Evolutionary conservation across 2,329 filamentous ascomycete species (phyloP), one percentile per base, ranked within the genome.

Genomic region (Aspergillus amoenus): DNA sequence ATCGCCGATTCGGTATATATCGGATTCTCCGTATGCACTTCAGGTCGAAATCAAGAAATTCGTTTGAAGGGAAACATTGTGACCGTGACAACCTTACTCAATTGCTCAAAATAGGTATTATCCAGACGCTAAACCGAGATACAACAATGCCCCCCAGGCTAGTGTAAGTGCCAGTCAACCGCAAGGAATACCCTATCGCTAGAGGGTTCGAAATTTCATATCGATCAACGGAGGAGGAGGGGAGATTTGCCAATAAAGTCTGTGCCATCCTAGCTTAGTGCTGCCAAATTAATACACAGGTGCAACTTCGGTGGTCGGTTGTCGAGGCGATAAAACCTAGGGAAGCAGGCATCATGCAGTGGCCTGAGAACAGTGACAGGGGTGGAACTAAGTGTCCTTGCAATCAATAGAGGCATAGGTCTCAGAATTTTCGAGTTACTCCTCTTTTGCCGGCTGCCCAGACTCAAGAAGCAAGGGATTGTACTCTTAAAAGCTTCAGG

Each of bases 211-310:
- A 47, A 40, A 24, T 39, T 34, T 43, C 18, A 41, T 34, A 40
- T 53, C 43, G 52, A 56, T 60, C 43, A 56, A 45, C 44, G 39
- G 12, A 37, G 24, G 43, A 42, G 4, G 27, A 30, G 27, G 27
- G 21, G 43, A 42, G 55, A 56, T 52, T 56, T 56, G 52, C 51
- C 52, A 55, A 55, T 37, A 12, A 13, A 44, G 43, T 45, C 57
- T 27, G 52, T 59, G 60, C 57, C 42, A 53, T 37, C 54, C 50
- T 56, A 44, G 57, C 32, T 40, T 49, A 50, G 53, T 30, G 45
- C 24, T 40, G 22, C 27, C 40, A 40, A 40, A 55, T 45, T 17
- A 34, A 48, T 34, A 39, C 32, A 39, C 43, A 22, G 17, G 12
- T 34, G 34, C 17, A 24, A 15, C 18, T 40, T 32, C 13, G 8